A percentile compares a stretch with the other conserved stretches of the same genome.
Evolutionary conservation across 352 stramenopile species (phyloP).

Genomic region (Phytophthora capsici): DNA sequence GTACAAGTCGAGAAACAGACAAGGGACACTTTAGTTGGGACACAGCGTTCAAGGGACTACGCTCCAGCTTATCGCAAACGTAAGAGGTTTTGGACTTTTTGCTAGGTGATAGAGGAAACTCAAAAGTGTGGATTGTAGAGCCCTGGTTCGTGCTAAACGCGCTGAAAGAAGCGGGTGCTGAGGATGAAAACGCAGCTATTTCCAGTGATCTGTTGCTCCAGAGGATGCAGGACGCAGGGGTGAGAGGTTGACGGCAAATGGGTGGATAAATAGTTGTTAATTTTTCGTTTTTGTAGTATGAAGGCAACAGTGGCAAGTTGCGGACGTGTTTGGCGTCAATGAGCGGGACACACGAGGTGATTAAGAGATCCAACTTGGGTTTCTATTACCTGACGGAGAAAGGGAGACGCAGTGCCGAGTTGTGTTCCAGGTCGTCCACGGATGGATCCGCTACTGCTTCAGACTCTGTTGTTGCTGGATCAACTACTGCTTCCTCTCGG

Average conservation of each 20-base stretch:
- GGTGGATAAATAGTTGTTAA: not conserved
- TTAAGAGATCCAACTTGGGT: constrained; percentile 49
- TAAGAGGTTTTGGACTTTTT: constrained; percentile 27
- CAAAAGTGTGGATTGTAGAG: too few relatives aligned
- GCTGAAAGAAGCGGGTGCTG: constrained; percentile 50
- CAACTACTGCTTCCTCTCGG: constrained; percentile 6
- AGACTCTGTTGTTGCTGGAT: not conserved
- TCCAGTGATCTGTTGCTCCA: constrained; percentile 47
- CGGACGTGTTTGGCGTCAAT: constrained; percentile 63
- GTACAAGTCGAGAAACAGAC: constrained; percentile 15
- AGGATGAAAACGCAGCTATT: constrained; percentile 42
- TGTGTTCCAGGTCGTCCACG: constrained; percentile 49
- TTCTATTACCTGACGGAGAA: constrained; percentile 65
- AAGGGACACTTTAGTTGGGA: not conserved
- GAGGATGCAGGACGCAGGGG: constrained; percentile 57
- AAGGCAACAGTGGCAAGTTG: constrained; percentile 55
- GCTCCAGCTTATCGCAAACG: constrained; percentile 66
- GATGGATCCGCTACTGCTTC: not conserved
- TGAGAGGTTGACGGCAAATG: constrained; percentile 24
- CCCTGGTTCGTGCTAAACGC: constrained; percentile 78
- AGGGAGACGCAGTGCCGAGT: constrained; percentile 49
- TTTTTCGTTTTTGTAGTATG: constrained; percentile 49
- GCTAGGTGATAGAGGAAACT: not conserved
- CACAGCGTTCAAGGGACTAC: constrained; percentile 39
- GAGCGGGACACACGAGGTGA: constrained; percentile 63